Base-by-base conservation (phyloP, 2,329 filamentous ascomycete species). In the Fusarium temperatum region DNA sequence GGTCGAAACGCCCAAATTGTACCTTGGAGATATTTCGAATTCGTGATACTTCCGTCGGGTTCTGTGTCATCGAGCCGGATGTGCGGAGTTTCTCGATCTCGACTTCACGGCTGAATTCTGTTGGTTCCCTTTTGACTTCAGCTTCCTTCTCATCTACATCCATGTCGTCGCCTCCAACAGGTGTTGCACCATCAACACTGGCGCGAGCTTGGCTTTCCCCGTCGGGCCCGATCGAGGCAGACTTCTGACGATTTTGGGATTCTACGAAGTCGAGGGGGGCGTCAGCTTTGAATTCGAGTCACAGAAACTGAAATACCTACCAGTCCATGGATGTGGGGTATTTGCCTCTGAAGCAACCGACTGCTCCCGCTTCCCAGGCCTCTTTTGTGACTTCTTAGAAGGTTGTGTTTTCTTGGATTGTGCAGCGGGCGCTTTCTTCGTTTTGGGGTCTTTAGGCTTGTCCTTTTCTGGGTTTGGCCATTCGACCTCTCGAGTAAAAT, bases 61-160 rank as follows among this genome's bases (percentile, higher is more conserved):
- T 98, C 81, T 99, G 97, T 17, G 97, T 99, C 96, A 99, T 98
- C 70, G 95, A 98, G 38, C 96, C 97, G 30, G 94, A 94, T 8
- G 95, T 98, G 45, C 96, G 91, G 15, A 99, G 88, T 81, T 98
- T 98, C 81, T 99, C 96, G 65, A 98, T 98, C 82, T 99, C 96
- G 74, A 97, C 94, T 81, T 97, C 94, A 56, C 93, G 90, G 72
- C 92, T 92, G 79, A 94, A 96, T 10, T 87, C 86, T 18, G 85
- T 83, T 70, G 83, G 87, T 78, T 89, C 84, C 62, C 83, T 85
- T 77, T 86, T 87, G 9, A 81, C 77, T 18, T 85, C 83, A 7
- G 82, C 82, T 9, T 84, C 83, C 55, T 82, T 84, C 14, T 90
- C 88, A 68, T 90, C 89, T 13, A 86, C 75, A 57, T 91, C 89